These are phyloP conservation scores for Dioscorea cayenensis DNA, from an alignment of 116 monocot genomes.

Conservation along the genomic window DNA sequence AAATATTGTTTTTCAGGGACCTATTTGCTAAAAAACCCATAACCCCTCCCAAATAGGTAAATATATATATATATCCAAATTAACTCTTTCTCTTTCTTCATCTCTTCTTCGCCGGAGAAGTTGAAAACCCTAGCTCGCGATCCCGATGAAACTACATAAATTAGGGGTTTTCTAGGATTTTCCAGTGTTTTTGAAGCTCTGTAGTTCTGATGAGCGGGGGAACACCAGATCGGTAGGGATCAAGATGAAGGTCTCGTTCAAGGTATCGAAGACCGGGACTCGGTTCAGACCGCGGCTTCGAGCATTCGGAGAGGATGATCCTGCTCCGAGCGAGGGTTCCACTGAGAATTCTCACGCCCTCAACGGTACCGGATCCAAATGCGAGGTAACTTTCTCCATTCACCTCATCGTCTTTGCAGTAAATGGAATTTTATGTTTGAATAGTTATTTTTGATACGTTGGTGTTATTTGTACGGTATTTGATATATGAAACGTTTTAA, in stretches of 20 bases:
- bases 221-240: not conserved
- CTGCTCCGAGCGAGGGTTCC: not conserved
- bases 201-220: not conserved
- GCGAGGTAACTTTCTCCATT: not conserved
- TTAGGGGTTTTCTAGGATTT: not conserved
- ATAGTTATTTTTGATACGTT: not conserved
- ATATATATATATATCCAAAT: no score
- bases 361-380: not conserved
- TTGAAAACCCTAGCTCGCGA: not conserved
- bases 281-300: constrained; percentile 13
- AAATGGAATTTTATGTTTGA: not conserved
- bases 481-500: not conserved
- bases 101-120: not conserved
- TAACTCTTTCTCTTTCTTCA: no score
- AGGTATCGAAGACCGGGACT: constrained; percentile 27
- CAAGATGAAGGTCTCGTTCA: constrained; percentile 36
- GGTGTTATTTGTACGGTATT: not conserved
- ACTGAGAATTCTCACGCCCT: not conserved
- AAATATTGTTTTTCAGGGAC: no score
- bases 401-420: not conserved
- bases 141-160: not conserved
- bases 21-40: no score
- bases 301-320: not conserved
- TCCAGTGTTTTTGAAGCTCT: not conserved
- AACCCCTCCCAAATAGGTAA: no score